Conservation (phyloP, 2,329 filamentous ascomycete genomes). For the Colletotrichum sp. region DNA sequence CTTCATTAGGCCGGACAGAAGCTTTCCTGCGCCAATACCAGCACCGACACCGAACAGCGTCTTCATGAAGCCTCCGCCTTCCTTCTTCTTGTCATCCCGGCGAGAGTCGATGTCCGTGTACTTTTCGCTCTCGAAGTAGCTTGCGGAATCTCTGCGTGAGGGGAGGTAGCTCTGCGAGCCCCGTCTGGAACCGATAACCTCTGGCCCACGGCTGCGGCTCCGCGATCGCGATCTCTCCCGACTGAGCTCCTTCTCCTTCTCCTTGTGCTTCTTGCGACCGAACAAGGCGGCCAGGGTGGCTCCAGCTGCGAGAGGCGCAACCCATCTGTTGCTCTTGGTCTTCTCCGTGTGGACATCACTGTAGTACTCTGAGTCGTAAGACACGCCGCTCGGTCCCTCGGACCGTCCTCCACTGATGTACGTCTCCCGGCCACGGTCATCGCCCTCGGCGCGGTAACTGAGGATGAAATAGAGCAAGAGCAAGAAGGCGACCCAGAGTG, state of each 20-base stretch:
- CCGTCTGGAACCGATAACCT: slow-evolving; percentile 57
- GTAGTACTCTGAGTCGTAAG: slow-evolving; percentile 43
- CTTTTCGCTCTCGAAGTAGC: slow-evolving; percentile 70
- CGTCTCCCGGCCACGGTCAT: slow-evolving; percentile 57
- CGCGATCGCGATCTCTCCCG: slow-evolving; percentile 41
- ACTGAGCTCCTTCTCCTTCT: slow-evolving; percentile 43
- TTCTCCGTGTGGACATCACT: slow-evolving; percentile 43
- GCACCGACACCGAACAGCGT: slow-evolving; percentile 66
- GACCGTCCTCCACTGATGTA: slow-evolving; percentile 66
- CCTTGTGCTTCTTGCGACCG: slow-evolving; percentile 46
- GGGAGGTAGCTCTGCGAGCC: slow-evolving; percentile 63
- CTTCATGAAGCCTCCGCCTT: slow-evolving; percentile 63
- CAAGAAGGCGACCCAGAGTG: slow-evolving; percentile 77
- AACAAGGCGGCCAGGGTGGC: slow-evolving; percentile 54
- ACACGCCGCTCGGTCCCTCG: slow-evolving; percentile 44
- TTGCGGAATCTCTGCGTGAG: slow-evolving; percentile 59
- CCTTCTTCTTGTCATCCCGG: slow-evolving; percentile 38
- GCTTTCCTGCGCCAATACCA: slow-evolving; percentile 64
- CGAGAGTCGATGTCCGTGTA: slow-evolving; percentile 50
- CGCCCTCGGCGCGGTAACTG: slow-evolving; percentile 69
- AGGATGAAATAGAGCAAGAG: slow-evolving; percentile 81
- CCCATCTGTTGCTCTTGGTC: slow-evolving; percentile 46
- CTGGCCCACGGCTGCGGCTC: slow-evolving; percentile 44
- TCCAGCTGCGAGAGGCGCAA: slow-evolving; percentile 59
- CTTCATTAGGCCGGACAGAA: slow-evolving; percentile 65